phyloP scores from a whole-genome alignment of 2,329 filamentous ascomycete species.

The Emericellopsis atlantica region DNA sequence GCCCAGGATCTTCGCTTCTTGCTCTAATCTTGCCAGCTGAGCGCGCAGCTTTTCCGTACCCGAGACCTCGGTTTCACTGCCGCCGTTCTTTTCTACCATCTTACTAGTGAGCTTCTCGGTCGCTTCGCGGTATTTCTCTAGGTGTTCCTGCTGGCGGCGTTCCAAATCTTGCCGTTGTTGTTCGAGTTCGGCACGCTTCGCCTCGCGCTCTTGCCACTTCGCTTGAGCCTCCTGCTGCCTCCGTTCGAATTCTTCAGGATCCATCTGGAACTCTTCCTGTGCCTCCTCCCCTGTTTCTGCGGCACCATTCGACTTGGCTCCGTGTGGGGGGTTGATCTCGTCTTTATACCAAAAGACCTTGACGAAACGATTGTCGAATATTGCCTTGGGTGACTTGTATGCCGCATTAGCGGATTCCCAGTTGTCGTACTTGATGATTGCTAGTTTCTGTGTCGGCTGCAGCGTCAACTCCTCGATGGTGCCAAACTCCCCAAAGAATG shows the following conservation, averaged over 20 bases:
- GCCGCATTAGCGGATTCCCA: constrained; percentile 57
- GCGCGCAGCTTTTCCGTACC: constrained; percentile 56
- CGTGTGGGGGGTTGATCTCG: constrained; percentile 17
- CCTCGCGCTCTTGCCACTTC: constrained; percentile 50
- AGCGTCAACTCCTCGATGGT: constrained; percentile 50
- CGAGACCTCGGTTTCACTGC: constrained; percentile 13
- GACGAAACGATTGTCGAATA: constrained; percentile 78
- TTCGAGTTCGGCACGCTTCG: constrained; percentile 50
- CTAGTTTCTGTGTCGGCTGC: constrained; percentile 53
- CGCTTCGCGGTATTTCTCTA: constrained; percentile 53
- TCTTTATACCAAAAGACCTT: constrained; percentile 70
- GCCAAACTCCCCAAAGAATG: constrained; percentile 64
- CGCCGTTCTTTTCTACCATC: constrained; percentile 19
- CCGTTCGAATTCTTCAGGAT: constrained; percentile 55
- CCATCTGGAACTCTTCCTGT: constrained; percentile 39
- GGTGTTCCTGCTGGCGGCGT: constrained; percentile 46
- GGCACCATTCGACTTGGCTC: constrained; percentile 5
- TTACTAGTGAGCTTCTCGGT: constrained; percentile 52
- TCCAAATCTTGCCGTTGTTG: constrained; percentile 51
- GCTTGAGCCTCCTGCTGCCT: constrained; percentile 64
- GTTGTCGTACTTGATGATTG: constrained; percentile 55
- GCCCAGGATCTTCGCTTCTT: constrained; percentile 57
- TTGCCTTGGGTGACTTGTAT: constrained; percentile 64
- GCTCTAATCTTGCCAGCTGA: constrained; percentile 60
- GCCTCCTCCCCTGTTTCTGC: constrained; percentile 8